Percentiles rank a stretch among this genome's conserved stretches.
Conservation (phyloP, 139 green algal species). For the Picochlorum sp. region DNA sequence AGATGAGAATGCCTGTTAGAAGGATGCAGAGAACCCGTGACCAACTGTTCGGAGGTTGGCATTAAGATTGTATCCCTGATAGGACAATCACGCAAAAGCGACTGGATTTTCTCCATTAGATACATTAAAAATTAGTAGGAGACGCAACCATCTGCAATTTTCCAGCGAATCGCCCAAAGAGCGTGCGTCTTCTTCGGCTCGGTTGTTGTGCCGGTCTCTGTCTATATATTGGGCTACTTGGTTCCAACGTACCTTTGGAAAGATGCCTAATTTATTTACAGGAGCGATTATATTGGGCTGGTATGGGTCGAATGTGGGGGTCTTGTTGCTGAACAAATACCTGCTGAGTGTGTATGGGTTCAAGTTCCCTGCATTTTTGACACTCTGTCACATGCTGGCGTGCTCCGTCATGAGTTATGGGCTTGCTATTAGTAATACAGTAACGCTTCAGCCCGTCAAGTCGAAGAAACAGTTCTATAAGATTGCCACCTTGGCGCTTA, state of each 20-base stretch:
- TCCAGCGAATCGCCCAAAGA: no score
- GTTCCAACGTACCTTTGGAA: not conserved
- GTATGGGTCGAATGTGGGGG: conserved; percentile 87
- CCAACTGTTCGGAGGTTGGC: no score
- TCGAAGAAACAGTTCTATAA: conserved; percentile 62
- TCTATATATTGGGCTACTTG: no score
- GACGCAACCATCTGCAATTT: no score
- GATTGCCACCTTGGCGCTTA: conserved; percentile 58
- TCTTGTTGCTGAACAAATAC: conserved; percentile 93
- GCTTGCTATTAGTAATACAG: conserved; percentile 31
- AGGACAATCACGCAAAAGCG: no score
- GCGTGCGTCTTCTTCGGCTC: no score
- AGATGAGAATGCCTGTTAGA: no score
- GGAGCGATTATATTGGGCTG: conserved; percentile 24
- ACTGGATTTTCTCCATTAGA: no score
- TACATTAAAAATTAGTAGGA: no score
- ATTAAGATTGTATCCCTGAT: no score
- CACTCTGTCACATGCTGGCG: conserved; percentile 86
- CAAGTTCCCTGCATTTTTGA: conserved; percentile 78
- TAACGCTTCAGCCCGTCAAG: conserved; percentile 57
- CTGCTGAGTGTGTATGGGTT: conserved; percentile 75
- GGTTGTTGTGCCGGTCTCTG: no score
- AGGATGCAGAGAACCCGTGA: no score
- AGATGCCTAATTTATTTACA: not conserved
- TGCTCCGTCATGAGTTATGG: conserved; percentile 57